phyloP scores from a whole-genome alignment of 2,329 filamentous ascomycete genomes.

The Penicillium sp. region DNA sequence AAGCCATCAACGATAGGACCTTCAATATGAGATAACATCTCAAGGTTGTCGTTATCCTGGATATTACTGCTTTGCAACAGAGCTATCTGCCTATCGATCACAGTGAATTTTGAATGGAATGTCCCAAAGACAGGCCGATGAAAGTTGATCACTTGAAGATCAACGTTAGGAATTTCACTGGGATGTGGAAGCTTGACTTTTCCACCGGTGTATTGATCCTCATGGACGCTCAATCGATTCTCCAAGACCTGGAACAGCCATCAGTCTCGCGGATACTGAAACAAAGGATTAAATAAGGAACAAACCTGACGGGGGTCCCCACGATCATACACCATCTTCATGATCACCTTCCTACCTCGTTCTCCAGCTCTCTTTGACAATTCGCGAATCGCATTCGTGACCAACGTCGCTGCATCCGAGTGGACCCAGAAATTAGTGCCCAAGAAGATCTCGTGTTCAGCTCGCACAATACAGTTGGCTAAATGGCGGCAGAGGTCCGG shows the following conservation, averaged over 20 bases:
- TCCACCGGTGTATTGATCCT: slow-evolving; percentile 57
- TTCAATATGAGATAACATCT: slow-evolving; percentile 76
- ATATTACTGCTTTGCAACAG: slow-evolving; percentile 78
- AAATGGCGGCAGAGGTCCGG: slow-evolving; percentile 72
- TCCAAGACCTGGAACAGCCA: slow-evolving; percentile 47
- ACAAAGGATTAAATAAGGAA: neutral
- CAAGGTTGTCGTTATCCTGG: slow-evolving; percentile 71
- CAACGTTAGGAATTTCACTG: slow-evolving; percentile 67
- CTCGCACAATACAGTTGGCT: slow-evolving; percentile 71
- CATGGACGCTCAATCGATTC: slow-evolving; percentile 61
- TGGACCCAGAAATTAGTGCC: slow-evolving; percentile 75
- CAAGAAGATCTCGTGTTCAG: slow-evolving; percentile 69
- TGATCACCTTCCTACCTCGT: slow-evolving; percentile 57
- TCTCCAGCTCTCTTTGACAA: slow-evolving; percentile 64
- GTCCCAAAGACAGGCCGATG: slow-evolving; percentile 70
- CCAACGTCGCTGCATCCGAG: slow-evolving; percentile 64
- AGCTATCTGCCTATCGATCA: slow-evolving; percentile 70
- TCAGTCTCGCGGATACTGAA: neutral
- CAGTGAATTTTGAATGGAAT: slow-evolving; percentile 74
- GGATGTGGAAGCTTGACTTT: slow-evolving; percentile 61
- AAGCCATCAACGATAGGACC: slow-evolving; percentile 73
- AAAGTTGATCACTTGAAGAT: slow-evolving; percentile 71
- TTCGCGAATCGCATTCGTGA: slow-evolving; percentile 68
- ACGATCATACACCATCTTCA: slow-evolving; percentile 75
- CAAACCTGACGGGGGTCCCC: slow-evolving; percentile 61